Evolutionary conservation across 2,329 filamentous ascomycete genomes (phyloP).

Genomic region (Chrysosporium keratinophilum): DNA sequence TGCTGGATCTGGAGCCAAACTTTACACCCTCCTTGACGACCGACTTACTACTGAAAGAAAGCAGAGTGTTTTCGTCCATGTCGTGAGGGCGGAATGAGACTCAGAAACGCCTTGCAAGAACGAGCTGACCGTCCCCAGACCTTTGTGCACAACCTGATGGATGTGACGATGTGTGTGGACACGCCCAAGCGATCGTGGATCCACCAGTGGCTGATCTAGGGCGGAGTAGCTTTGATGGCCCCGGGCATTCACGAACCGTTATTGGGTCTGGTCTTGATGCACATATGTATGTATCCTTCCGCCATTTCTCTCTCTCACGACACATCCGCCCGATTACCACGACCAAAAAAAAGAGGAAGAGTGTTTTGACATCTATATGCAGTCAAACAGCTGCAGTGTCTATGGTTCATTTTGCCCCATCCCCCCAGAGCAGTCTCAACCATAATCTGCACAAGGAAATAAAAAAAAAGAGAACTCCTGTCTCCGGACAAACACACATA

Average conservation of each 20-base stretch:
- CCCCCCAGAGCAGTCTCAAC: not conserved
- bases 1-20: not conserved
- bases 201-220: slow-evolving; percentile 9
- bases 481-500: too few species aligned
- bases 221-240: not conserved
- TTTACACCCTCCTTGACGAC: too few species aligned
- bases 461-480: not conserved
- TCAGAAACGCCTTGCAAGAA: not conserved
- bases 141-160: not conserved
- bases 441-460: not conserved
- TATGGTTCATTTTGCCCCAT: not conserved
- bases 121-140: not conserved
- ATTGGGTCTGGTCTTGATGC: not conserved
- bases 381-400: not conserved
- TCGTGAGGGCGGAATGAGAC: too few species aligned
- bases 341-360: too few species aligned
- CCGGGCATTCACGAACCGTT: not conserved
- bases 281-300: too few species aligned
- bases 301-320: too few species aligned
- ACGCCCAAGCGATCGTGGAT: slow-evolving; percentile 9
- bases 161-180: slow-evolving; percentile 2
- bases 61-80: too few species aligned
- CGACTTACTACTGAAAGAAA: too few species aligned
- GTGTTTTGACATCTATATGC: not conserved
- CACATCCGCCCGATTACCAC: too few species aligned